Percentiles rank a stretch among this genome's conserved stretches.
phyloP scores from a whole-genome alignment of 768 basidiomycete species.

The Wakefieldia striispora region DNA sequence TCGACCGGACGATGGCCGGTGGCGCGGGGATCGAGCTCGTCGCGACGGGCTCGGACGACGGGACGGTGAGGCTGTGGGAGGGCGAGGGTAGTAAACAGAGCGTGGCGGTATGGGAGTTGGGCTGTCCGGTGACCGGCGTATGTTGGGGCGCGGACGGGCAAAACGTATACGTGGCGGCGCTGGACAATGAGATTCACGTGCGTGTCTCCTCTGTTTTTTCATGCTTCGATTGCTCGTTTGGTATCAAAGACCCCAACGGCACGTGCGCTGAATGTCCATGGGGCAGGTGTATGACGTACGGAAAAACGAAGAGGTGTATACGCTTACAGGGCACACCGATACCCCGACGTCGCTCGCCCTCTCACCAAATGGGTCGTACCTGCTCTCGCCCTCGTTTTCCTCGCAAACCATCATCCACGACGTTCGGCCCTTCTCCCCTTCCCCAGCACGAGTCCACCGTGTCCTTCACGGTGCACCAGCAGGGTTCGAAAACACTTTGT shows the following conservation, averaged over 20 bases:
- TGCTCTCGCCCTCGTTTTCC: constrained; percentile 89
- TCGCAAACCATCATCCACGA: constrained; percentile 90
- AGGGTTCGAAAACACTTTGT: constrained; percentile 87
- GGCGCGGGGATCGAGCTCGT: constrained; percentile 85
- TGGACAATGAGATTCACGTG: constrained; percentile 97
- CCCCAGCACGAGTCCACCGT: constrained; percentile 78
- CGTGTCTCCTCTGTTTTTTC: constrained; percentile 26
- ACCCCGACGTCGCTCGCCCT: constrained; percentile 92
- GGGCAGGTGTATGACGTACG: constrained; percentile 84
- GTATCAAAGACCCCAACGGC: not conserved
- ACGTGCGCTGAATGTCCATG: not conserved
- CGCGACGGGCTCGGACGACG: constrained; percentile 89
- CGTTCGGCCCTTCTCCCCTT: constrained; percentile 89
- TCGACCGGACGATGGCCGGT: constrained; percentile 83
- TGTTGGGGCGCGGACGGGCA: constrained; percentile 92
- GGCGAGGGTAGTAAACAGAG: constrained; percentile 71
- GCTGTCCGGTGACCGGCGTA: constrained; percentile 89
- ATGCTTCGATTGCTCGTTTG: too few species aligned
- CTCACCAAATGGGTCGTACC: constrained; percentile 83
- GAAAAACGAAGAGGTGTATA: constrained; percentile 76
- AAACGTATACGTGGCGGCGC: constrained; percentile 83
- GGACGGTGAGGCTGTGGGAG: constrained; percentile 90
- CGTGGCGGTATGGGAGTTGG: constrained; percentile 78
- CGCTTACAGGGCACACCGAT: constrained; percentile 83
- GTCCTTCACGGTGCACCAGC: constrained; percentile 81